These are phyloP conservation scores for Rhizoclosmatium sp. DNA, from an alignment of 192 early-diverging fungal genomes.

Conservation along the genomic window DNA sequence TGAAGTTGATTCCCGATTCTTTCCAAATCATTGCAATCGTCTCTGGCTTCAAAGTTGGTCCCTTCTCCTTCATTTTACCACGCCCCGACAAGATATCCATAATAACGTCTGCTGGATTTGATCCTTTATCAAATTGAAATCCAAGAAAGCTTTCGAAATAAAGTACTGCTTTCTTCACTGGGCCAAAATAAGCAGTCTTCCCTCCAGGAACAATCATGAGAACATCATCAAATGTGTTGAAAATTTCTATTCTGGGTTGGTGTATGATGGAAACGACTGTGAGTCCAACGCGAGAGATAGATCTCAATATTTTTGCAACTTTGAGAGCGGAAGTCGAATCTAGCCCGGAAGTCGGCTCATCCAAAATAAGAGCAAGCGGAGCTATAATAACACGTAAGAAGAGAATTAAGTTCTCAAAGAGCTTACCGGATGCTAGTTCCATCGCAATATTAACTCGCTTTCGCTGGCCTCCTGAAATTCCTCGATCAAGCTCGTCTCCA, in stretches of 20 bases:
- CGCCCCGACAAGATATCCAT: slow-evolving; percentile 48
- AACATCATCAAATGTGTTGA: slow-evolving; percentile 76
- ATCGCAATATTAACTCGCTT: slow-evolving; percentile 82
- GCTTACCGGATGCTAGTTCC: slow-evolving; percentile 72
- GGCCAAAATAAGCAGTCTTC: slow-evolving; percentile 57
- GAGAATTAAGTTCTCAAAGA: background rate
- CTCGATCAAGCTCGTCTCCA: slow-evolving; percentile 76
- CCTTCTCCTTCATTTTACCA: background rate
- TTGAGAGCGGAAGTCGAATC: slow-evolving; percentile 74
- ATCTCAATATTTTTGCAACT: slow-evolving; percentile 78
- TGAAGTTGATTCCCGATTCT: background rate
- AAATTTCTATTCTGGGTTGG: slow-evolving; percentile 79
- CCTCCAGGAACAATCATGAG: slow-evolving; percentile 77
- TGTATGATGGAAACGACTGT: slow-evolving; percentile 80
- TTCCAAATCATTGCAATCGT: slow-evolving; percentile 19
- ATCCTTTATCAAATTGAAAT: background rate
- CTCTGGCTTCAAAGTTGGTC: background rate
- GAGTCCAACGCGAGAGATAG: slow-evolving; percentile 69
- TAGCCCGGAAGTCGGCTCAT: slow-evolving; percentile 85
- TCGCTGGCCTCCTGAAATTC: slow-evolving; percentile 87
- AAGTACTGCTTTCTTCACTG: slow-evolving; percentile 12
- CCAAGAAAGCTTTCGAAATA: slow-evolving; percentile 37
- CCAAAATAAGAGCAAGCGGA: slow-evolving; percentile 83
- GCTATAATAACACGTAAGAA: slow-evolving; percentile 21
- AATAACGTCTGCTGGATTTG: slow-evolving; percentile 44